phyloP scores from a whole-genome alignment of 1,284 basidiomycete species.

The Cerrena zonata region DNA sequence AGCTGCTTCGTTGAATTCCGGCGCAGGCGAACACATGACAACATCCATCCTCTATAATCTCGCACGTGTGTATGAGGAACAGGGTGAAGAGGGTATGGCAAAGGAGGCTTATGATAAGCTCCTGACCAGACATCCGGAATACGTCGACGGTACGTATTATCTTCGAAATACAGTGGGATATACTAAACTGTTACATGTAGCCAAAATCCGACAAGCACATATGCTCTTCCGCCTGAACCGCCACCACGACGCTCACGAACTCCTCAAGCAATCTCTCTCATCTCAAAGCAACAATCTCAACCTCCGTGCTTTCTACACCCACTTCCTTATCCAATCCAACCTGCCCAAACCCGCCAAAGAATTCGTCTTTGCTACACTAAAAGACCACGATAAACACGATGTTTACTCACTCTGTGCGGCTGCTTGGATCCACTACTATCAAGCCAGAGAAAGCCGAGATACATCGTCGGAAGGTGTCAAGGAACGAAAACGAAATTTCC shows the following conservation, averaged over 20 bases:
- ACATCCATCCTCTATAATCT: constrained; percentile 86
- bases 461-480: constrained; percentile 51
- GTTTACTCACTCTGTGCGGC: constrained; percentile 86
- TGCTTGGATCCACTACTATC: constrained; percentile 78
- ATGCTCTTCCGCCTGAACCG: constrained; percentile 67
- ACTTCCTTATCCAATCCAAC: constrained; percentile 79
- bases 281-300: constrained; percentile 71
- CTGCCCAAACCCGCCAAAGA: constrained; percentile 71
- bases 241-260: constrained; percentile 75
- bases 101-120: constrained; percentile 83
- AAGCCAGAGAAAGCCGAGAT: constrained; percentile 74
- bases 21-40: constrained; percentile 61
- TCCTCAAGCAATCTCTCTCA: constrained; percentile 80
- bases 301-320: constrained; percentile 79
- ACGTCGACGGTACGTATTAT: constrained; percentile 80
- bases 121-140: constrained; percentile 82
- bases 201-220: constrained; percentile 83
- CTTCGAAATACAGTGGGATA: constrained; percentile 7
- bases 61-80: constrained; percentile 81
- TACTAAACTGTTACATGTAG: constrained; percentile 44
- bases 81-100: constrained; percentile 65
- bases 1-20: constrained; percentile 42
- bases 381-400: constrained; percentile 79
- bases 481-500: constrained; percentile 74
- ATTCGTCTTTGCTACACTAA: constrained; percentile 80